phyloP scores from a whole-genome alignment of 352 stramenopile genomes.

The Salisapilia sapeloensis region DNA sequence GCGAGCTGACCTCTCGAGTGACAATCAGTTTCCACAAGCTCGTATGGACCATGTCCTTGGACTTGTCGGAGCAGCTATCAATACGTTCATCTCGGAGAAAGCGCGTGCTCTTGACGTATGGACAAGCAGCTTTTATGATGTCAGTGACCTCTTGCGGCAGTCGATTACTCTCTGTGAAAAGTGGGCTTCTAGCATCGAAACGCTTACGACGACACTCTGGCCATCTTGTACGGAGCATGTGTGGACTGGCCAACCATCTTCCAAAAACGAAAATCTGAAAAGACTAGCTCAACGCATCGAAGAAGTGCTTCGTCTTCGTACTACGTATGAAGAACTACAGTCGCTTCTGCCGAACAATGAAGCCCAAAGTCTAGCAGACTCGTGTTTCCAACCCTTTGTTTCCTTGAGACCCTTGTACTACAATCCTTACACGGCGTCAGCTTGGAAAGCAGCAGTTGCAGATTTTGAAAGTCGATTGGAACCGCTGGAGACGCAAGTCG shows the following conservation, averaged over 20 bases:
- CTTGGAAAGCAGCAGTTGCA: constrained; percentile 55
- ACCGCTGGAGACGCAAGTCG: constrained; percentile 73
- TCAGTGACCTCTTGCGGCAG: constrained; percentile 37
- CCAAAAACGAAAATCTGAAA: constrained; percentile 18
- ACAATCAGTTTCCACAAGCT: constrained; percentile 62
- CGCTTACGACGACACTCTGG: constrained; percentile 72
- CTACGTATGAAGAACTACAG: constrained; percentile 76
- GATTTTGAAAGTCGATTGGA: constrained; percentile 67
- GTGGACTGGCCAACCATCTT: constrained; percentile 38
- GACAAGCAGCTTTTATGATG: constrained; percentile 36
- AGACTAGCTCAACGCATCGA: constrained; percentile 51
- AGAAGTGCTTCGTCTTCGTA: constrained; percentile 66
- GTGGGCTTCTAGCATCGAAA: constrained; percentile 49
- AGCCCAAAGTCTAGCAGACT: constrained; percentile 15
- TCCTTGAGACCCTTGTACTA: constrained; percentile 65
- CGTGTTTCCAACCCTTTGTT: constrained; percentile 60
- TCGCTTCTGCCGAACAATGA: constrained; percentile 32
- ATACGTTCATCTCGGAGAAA: constrained; percentile 42
- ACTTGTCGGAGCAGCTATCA: constrained; percentile 62
- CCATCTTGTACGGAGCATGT: constrained; percentile 60
- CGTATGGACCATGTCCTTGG: constrained; percentile 82
- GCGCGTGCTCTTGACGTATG: constrained; percentile 40
- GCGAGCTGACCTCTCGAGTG: constrained; percentile 40
- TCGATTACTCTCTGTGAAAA: constrained; percentile 64
- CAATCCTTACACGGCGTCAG: constrained; percentile 80